Percentiles rank a stretch among this genome's conserved stretches.
Evolutionary conservation across 2,329 filamentous ascomycete species (phyloP).

Genomic region (Erysiphe neolycopersici): DNA sequence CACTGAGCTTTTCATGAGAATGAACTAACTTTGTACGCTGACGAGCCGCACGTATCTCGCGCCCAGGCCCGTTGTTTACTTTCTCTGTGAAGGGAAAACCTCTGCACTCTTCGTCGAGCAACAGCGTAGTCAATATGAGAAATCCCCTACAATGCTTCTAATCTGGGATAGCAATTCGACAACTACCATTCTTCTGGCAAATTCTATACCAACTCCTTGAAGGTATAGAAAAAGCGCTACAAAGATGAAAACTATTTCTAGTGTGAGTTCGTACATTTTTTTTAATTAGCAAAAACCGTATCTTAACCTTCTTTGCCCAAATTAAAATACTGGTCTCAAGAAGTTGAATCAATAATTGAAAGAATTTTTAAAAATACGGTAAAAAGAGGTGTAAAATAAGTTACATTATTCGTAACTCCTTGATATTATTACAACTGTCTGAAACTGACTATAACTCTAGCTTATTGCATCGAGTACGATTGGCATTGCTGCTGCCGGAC

Average conservation of each 20-base stretch:
- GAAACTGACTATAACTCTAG: slow-evolving; percentile 6
- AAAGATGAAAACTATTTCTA: slow-evolving; percentile 13
- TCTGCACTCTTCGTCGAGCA: not conserved
- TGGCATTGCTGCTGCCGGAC: slow-evolving; percentile 13
- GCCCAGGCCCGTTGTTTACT: not conserved
- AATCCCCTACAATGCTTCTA: not conserved
- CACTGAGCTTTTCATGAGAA: not conserved
- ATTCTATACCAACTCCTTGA: not conserved
- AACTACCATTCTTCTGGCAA: not conserved
- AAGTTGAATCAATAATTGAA: not conserved
- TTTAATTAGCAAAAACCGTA: not conserved
- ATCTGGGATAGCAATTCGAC: not conserved
- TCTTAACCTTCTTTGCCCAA: not conserved
- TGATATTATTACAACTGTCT: not conserved
- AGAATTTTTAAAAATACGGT: not conserved
- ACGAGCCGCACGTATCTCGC: not conserved
- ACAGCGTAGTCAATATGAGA: not conserved
- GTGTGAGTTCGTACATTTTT: slow-evolving; percentile 7
- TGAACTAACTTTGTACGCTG: not conserved
- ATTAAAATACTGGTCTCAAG: not conserved
- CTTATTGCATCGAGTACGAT: slow-evolving; percentile 15
- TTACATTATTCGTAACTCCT: not conserved
- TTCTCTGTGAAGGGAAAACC: not conserved
- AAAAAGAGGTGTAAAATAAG: not conserved
- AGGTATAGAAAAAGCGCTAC: not conserved